A percentile compares a stretch with the other conserved stretches of the same genome.
Conservation (phyloP, 1,139 yeast genomes). For the Suzukiozyma palmioleophila region DNA sequence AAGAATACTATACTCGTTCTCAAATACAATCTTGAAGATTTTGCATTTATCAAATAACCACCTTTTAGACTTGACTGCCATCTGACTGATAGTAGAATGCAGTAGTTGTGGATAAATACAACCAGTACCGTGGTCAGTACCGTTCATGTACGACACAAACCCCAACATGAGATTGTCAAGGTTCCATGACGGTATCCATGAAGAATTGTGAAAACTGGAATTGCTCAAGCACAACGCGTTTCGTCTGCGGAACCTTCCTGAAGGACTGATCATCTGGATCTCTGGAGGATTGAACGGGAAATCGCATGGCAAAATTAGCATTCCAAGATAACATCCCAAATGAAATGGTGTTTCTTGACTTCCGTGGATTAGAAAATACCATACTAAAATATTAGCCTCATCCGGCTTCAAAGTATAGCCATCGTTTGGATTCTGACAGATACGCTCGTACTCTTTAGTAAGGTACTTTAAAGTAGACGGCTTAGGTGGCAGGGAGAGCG, state of each 20-base stretch:
- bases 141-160: constrained; percentile 14
- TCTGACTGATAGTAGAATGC: neutral
- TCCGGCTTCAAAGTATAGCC: constrained; percentile 10
- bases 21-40: constrained; percentile 10
- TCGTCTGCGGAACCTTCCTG: constrained; percentile 11
- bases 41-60: constrained; percentile 12
- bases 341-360: constrained; percentile 11
- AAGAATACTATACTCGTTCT: constrained; percentile 9
- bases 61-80: constrained; percentile 10
- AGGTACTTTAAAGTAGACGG: constrained; percentile 9
- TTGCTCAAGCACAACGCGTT: constrained; percentile 10
- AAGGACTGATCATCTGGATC: constrained; percentile 15
- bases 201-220: constrained; percentile 12
- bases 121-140: constrained; percentile 11
- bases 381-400: constrained; percentile 12
- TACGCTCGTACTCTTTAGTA: constrained; percentile 9
- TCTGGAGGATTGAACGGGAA: constrained; percentile 15
- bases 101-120: constrained; percentile 3
- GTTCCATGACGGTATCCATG: constrained; percentile 16
- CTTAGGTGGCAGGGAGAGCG: constrained; percentile 1
- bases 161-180: constrained; percentile 14
- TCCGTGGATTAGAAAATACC: constrained; percentile 16
- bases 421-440: constrained; percentile 10
- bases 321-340: constrained; percentile 15
- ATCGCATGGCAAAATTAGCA: constrained; percentile 13